phyloP scores from a whole-genome alignment of 345 rosid species.

The Brassica juncea region DNA sequence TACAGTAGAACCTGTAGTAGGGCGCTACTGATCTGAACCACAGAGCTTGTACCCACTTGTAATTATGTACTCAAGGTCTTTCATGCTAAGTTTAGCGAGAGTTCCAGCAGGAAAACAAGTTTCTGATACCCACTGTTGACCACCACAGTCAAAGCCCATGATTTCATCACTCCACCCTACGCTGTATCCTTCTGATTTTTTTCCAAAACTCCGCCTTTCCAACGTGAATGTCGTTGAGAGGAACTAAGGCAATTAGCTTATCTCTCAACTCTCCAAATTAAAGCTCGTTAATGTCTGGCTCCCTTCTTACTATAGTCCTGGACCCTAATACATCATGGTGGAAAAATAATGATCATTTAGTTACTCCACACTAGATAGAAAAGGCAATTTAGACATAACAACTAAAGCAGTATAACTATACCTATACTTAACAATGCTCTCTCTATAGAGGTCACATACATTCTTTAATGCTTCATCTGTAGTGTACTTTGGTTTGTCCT shows the following conservation, averaged over 20 bases:
- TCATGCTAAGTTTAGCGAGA: conserved; percentile 80
- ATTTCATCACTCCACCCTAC: conserved; percentile 98
- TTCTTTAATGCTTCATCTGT: conserved; percentile 72
- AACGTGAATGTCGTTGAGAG: conserved; percentile 82
- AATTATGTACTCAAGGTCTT: conserved; percentile 79
- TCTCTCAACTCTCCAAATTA: conserved; percentile 90
- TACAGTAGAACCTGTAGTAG: too few relatives aligned
- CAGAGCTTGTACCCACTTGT: too few relatives aligned
- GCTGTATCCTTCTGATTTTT: conserved; percentile 90
- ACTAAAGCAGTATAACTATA: conserved; percentile 34
- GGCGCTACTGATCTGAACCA: too few relatives aligned
- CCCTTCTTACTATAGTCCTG: conserved; percentile 47
- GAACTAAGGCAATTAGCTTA: conserved; percentile 86
- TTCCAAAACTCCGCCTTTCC: conserved; percentile 93
- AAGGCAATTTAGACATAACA: background rate
- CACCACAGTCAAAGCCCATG: conserved; percentile 97
- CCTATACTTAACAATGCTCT: conserved; percentile 74
- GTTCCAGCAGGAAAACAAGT: conserved; percentile 94
- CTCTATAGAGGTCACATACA: conserved; percentile 69
- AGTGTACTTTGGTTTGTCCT: conserved; percentile 73
- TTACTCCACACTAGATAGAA: background rate
- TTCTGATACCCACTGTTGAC: conserved; percentile 99
- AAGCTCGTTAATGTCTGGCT: conserved; percentile 64
- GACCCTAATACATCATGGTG: conserved; percentile 46
- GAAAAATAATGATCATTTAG: background rate